phyloP scores from a whole-genome alignment of 192 early-diverging fungal genomes.

The Jimgerdemannia lactiflua region DNA sequence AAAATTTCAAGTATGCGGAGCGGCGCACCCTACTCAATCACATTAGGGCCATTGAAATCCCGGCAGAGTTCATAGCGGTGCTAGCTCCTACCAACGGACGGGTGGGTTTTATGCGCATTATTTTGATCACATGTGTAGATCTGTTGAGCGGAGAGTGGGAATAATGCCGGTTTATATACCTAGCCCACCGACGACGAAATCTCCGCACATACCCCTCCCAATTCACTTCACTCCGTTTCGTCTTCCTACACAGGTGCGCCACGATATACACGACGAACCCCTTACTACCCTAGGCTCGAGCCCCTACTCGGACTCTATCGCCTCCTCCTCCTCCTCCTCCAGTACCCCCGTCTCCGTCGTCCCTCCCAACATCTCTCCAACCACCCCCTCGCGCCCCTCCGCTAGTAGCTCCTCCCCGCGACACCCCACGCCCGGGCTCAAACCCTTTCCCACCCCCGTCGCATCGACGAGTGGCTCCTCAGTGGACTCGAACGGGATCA shows the following conservation, averaged over 20 bases:
- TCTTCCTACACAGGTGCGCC: constrained; percentile 22
- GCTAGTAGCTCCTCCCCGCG: too few species aligned
- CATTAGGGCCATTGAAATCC: constrained; percentile 21
- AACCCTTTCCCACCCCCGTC: not conserved
- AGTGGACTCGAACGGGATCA: constrained; percentile 1
- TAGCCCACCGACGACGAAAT: too few species aligned
- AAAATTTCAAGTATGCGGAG: constrained; percentile 27
- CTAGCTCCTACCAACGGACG: constrained; percentile 5
- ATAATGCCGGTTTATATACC: not conserved
- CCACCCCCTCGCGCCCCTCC: constrained; percentile 4
- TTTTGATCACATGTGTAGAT: not conserved
- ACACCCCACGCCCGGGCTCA: not conserved
- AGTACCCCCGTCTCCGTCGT: constrained; percentile 5
- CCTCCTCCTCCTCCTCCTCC: too few species aligned
- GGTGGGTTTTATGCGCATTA: not conserved
- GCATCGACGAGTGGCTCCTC: constrained; percentile 10
- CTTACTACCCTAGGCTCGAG: not conserved
- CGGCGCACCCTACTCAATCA: constrained; percentile 26
- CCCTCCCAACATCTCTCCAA: constrained; percentile 4
- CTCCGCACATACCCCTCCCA: not conserved
- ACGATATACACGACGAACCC: constrained; percentile 8
- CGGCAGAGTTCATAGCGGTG: constrained; percentile 1
- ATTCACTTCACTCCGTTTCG: constrained; percentile 3
- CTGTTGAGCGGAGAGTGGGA: constrained; percentile 11
- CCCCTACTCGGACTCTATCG: not conserved